phyloP scores from a whole-genome alignment of 23 red algal genomes.

The Gracilaria gracilis region DNA sequence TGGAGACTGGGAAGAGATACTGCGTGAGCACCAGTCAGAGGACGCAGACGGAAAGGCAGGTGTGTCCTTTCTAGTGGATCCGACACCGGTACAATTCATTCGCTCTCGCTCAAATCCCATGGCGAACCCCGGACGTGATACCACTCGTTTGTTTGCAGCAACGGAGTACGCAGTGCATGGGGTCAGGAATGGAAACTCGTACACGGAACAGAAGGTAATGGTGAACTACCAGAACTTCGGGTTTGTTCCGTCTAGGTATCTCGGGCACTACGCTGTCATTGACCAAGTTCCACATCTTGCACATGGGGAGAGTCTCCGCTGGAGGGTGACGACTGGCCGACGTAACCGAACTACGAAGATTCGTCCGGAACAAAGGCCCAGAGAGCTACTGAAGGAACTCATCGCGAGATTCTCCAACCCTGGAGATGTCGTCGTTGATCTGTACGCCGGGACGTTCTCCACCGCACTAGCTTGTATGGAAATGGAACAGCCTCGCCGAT shows the following conservation, averaged over 20 bases:
- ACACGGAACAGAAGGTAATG: slow-evolving; percentile 1
- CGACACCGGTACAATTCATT: background rate
- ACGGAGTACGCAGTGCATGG: background rate
- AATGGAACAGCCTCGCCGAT: background rate
- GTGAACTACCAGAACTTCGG: background rate
- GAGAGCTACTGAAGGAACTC: slow-evolving; percentile 3
- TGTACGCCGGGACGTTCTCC: background rate
- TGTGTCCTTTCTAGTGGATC: background rate
- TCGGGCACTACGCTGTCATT: background rate
- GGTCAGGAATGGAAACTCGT: background rate
- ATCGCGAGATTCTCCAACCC: background rate
- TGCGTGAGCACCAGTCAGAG: background rate
- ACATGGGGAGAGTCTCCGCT: background rate
- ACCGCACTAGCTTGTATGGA: background rate
- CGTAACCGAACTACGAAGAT: background rate
- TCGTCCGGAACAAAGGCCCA: background rate
- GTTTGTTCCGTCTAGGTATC: background rate
- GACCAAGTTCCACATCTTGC: background rate
- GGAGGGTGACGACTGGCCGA: background rate
- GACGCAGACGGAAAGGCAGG: background rate
- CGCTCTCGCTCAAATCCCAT: background rate
- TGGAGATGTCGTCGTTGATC: slow-evolving; percentile 3
- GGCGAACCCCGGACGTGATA: background rate
- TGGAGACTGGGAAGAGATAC: background rate
- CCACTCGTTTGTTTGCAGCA: background rate